Base-by-base conservation (phyloP, 2,329 filamentous ascomycete species). In the Polytolypa hystricis region DNA sequence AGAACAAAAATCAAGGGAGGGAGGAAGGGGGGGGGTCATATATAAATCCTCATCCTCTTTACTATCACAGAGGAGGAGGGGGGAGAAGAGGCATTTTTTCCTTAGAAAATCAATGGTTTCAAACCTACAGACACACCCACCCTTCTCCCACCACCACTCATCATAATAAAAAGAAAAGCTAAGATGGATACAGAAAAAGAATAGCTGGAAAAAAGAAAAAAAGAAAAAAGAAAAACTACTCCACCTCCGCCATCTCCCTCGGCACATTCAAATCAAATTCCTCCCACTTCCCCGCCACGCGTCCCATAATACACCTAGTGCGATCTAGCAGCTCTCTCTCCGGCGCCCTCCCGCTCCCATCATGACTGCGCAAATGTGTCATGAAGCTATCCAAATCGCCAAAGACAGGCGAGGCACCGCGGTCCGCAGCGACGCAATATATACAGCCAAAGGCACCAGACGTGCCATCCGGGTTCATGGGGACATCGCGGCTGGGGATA, bases 231-330 rank as follows among this genome's bases (percentile, higher is more conserved):
- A n/a, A n/a, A n/a, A n/a, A n/a, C n/a, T n/a, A n/a, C n/a, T n/a
- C 21, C 7, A 40, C 37, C 34, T 43, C 40, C n/a, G 32, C 30
- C 8, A 42, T 28, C 14, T 25, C 16, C n/a, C 60, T 58, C 33
- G 53, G 55, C 28, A 69, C 54, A 45, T 68, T 68, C 31, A 70
- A 55, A 48, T 70, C 66, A 48, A 67, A 69, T 21, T 62, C 57
- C 44, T 68, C 66, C 9, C 49, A 45, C 11, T 55, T 48, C 1
- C 43, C 44, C 6, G 64, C 64, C 15, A 61, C 41, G 25, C 58
- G 47, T 17, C 62, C 63, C 15, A 59, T 47, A 25, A 69, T 56
- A 45, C 61, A 65, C n/a, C 55, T 55, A n/a, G 63, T 61, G 34
- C 58, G 51, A 37, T 62, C 57, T 35, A 60, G 41, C 39, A 66